These are phyloP conservation scores for Metahyphopichia silvanorum DNA, from an alignment of 805 yeast genomes.

Conservation along the genomic window DNA sequence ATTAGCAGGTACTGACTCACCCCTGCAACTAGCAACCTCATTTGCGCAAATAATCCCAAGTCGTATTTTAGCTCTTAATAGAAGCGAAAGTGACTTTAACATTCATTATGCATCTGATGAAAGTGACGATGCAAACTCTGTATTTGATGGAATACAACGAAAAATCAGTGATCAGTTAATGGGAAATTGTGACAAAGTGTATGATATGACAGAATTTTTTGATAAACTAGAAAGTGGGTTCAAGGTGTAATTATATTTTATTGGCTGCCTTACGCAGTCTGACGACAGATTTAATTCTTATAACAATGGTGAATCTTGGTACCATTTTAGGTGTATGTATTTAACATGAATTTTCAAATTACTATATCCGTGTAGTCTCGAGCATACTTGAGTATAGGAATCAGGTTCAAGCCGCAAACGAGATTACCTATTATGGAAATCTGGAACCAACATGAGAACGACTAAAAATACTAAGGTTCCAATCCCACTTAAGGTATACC, in stretches of 20 bases:
- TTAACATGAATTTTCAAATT: too few species aligned
- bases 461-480: too few species aligned
- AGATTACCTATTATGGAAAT: too few species aligned
- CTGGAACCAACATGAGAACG: too few species aligned
- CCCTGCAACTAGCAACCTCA: neutral
- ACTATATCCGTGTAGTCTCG: too few species aligned
- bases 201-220: conserved; percentile 22
- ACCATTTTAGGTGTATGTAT: too few species aligned
- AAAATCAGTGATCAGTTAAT: conserved; percentile 18
- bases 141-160: conserved; percentile 21
- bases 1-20: neutral
- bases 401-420: too few species aligned
- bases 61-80: conserved; percentile 5
- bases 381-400: too few species aligned
- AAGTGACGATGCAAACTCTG: conserved; percentile 18
- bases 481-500: too few species aligned
- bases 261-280: too few species aligned
- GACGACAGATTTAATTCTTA: too few species aligned
- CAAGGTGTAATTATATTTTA: conserved; percentile 11
- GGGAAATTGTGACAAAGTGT: conserved; percentile 21
- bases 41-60: conserved; percentile 14
- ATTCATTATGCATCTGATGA: conserved; percentile 11
- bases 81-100: conserved; percentile 14
- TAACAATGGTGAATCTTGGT: too few species aligned
- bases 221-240: conserved; percentile 21